Percentiles rank a stretch among this genome's conserved stretches.
These are phyloP conservation scores for Selaginella tamariscina DNA, from an alignment of 75 land plant genomes.

Conservation along the genomic window DNA sequence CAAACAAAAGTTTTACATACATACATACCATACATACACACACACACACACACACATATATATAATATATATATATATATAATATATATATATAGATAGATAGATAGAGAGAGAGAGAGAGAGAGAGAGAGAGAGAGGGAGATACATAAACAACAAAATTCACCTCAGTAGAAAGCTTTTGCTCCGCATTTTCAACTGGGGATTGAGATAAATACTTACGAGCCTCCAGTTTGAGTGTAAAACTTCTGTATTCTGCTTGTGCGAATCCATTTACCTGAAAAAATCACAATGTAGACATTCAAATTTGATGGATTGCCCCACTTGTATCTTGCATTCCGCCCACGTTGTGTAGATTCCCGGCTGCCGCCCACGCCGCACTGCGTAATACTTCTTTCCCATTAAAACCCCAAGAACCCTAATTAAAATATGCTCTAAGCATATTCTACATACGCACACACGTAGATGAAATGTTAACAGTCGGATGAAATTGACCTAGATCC, in stretches of 20 bases:
- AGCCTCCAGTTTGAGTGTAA: neutral
- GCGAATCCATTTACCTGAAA: conserved; percentile 6
- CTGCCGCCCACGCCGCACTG: neutral
- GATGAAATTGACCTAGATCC: too few relatives aligned
- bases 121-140: neutral
- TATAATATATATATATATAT: too few relatives aligned
- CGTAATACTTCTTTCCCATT: neutral
- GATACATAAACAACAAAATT: neutral
- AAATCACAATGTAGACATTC: neutral
- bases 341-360: conserved; percentile 5
- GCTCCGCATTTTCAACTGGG: neutral
- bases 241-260: neutral
- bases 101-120: too few relatives aligned
- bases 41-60: neutral
- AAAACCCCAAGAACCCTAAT: neutral
- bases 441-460: too few relatives aligned
- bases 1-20: neutral
- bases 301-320: neutral
- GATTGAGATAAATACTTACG: neutral
- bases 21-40: neutral
- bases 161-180: neutral
- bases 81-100: too few relatives aligned
- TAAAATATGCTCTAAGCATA: too few relatives aligned
- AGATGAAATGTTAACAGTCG: too few relatives aligned
- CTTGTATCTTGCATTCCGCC: neutral